phyloP scores from a whole-genome alignment of 768 basidiomycete species.

The Rubroboletus satanas region DNA sequence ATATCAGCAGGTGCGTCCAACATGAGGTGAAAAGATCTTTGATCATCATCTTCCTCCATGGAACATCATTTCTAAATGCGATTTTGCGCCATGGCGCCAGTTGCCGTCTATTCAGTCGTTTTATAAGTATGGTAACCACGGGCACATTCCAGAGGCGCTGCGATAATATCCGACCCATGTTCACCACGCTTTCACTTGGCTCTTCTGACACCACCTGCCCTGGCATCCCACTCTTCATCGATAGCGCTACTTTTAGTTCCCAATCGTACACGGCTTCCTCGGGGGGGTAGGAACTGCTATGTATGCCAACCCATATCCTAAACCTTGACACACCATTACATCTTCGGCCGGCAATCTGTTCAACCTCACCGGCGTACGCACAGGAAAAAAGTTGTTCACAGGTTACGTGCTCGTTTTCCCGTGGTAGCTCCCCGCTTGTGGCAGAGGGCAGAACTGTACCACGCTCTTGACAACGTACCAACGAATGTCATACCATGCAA shows the following conservation, averaged over 20 bases:
- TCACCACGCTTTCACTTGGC: constrained; percentile 20
- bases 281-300: constrained; percentile 6
- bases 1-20: constrained; percentile 30
- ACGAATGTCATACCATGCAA: background rate
- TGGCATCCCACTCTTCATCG: constrained; percentile 19
- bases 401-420: constrained; percentile 22
- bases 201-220: constrained; percentile 16
- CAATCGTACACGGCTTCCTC: constrained; percentile 12
- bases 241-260: constrained; percentile 22
- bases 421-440: constrained; percentile 5
- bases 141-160: constrained; percentile 24
- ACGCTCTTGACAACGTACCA: background rate
- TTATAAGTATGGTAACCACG: constrained; percentile 23
- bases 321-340: constrained; percentile 9
- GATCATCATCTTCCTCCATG: constrained; percentile 23
- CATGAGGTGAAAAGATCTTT: constrained; percentile 33
- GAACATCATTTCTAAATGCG: constrained; percentile 22
- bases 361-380: constrained; percentile 2
- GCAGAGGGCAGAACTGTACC: background rate
- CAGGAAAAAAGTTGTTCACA: constrained; percentile 6
- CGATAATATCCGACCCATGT: constrained; percentile 32
- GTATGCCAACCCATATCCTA: constrained; percentile 11
- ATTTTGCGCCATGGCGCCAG: constrained; percentile 20
- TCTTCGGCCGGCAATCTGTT: constrained; percentile 15
- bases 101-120: constrained; percentile 30